Evolutionary conservation across 1,139 yeast species (phyloP), one percentile per base, ranked within the genome.

Genomic region (Arxiozyma slooffiae): DNA sequence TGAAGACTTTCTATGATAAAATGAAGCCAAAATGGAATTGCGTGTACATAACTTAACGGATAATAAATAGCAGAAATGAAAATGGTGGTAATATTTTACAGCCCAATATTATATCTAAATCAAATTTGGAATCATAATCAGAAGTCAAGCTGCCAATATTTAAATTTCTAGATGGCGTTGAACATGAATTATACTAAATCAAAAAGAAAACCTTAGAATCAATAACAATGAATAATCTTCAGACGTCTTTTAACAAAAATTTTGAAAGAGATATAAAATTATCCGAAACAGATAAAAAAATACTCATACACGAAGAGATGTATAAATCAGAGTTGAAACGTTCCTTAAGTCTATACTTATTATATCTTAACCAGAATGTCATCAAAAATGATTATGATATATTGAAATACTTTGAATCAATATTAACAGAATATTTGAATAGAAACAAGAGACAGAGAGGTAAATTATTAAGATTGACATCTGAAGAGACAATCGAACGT

Each of bases 351-450:
- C 64, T 63, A 0, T 60, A 59, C 44, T 39, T 61, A 2, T 48
- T 46, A 2, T 40, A 48, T 9, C 20, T 64, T 7, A 26, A 41
- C 0, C 22, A 41, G 2, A 41, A 47, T 3, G 24, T 42, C 14
- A 53, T 64, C 1, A 53, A 53, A 18, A 60, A 58, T 4, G 69
- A 66, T 46, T 55, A 60, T 41, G 66, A 60, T 39, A 47, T 63
- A 24, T 47, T 61, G 23, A 51, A 54, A 14, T 46, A 53, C 9
- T 41, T 60, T 16, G 48, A 59, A 38, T 36, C 44, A 3, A 49
- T 58, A 23, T 42, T 63, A 4, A 38, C 42, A 5, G 38, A 24
- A n/a, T 63, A 56, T 42, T 37, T 51, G 16, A 24, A 44, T 16
- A 51, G 63, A 39, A 55, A 60, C 38, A 53, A 49, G 30, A 23